Base-by-base conservation (phyloP, 2,329 filamentous ascomycete genomes). In the Paraphoma chrysanthemicola region DNA sequence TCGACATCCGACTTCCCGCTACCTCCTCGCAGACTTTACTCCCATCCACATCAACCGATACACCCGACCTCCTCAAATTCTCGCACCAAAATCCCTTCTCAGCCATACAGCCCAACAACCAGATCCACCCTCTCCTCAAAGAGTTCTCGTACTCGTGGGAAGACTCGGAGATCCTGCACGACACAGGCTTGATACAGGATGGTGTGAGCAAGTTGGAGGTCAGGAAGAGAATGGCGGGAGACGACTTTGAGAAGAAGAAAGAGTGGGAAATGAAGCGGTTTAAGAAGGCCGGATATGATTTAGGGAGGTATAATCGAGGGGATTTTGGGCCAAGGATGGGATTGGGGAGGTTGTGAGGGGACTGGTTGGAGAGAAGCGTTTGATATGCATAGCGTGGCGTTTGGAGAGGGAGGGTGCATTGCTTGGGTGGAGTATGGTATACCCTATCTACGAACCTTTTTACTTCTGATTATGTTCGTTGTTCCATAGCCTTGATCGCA, bases 251-350 rank as follows among this genome's bases (percentile, higher is more conserved):
- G n/a, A 53, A 60, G 50, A 69, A 66, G 55, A 58, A 57, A n/a
- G 48, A 41, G 3, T 75, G 72, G 68, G 76, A 78, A 59, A 54
- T 68, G 54, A 77, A 73, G 56, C 63, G 64, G 51, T 74, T 77
- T 38, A 71, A 63, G 55, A 67, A 61, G 39, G 68, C 74, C 0
- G 71, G 72, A 0, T 72, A 54, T n/a, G 68, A 75, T 57, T 43
- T 78, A 38, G 62, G 61, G 45, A 68, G 62, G 41, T 78, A 72
- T 43, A 78, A 78, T 54, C 60, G 70, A 2, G 76, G 75, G 0
- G 70, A 72, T 29, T 78, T 74, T 64, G 75, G 76, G 3, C 64
- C 75, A 7, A 71, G 70, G 54, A 69, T 49, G n/a, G 75, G 76
- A 0, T 56, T 77, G n/a, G 65, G 63, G 1, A 54, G 76, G 23